These are phyloP conservation scores for Pichia kluyveri DNA, from an alignment of 805 yeast genomes.

Conservation along the genomic window DNA sequence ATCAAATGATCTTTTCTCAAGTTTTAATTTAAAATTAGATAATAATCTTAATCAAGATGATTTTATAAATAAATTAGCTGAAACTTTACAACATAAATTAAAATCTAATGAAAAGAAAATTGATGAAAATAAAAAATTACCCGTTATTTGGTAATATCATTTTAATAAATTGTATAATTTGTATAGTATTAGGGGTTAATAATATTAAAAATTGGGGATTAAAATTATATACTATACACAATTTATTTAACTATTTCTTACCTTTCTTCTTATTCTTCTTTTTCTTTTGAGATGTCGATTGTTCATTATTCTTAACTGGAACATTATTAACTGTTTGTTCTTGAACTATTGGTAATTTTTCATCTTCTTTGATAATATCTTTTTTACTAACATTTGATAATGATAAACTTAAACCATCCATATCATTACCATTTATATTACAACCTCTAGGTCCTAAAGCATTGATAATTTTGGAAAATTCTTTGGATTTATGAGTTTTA, in stretches of 20 bases:
- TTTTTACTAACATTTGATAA: conserved; percentile 17
- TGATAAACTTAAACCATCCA: conserved; percentile 20
- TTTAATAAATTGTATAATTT: background rate
- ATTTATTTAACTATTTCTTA: conserved; percentile 7
- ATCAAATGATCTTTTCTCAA: background rate
- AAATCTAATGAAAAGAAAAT: background rate
- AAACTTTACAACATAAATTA: conserved; percentile 4
- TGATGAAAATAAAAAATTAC: background rate
- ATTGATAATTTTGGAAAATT: conserved; percentile 61
- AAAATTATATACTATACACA: too few species aligned
- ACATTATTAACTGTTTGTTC: background rate
- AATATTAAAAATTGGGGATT: too few species aligned
- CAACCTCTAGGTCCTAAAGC: conserved; percentile 63
- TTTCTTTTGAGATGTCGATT: conserved; percentile 2
- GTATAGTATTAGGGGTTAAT: background rate
- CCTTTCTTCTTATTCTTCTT: conserved; percentile 18
- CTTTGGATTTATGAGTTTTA: conserved; percentile 56
- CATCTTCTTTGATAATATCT: conserved; percentile 8
- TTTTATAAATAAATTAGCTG: conserved; percentile 4
- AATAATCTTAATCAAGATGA: background rate
- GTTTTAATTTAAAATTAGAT: background rate
- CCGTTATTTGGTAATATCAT: conserved; percentile 5
- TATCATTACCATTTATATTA: conserved; percentile 12
- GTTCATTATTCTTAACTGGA: background rate
- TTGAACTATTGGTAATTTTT: background rate